These are phyloP conservation scores for Chlorella sp. DNA, from an alignment of 139 green algal genomes.

Conservation along the genomic window DNA sequence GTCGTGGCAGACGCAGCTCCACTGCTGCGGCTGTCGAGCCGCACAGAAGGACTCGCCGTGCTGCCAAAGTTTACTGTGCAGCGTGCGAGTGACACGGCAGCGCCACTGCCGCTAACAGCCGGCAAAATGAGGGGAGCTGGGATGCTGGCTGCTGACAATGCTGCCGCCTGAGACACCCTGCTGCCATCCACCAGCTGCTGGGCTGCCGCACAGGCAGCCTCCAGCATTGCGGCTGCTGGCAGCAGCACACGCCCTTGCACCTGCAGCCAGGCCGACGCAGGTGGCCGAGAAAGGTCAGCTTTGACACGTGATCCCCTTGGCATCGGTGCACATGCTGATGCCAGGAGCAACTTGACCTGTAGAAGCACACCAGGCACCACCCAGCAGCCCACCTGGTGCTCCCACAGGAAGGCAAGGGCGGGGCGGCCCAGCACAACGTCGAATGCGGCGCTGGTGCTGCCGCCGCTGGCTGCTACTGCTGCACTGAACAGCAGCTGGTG, in stretches of 20 bases:
- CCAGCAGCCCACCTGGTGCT: slow-evolving; percentile 74
- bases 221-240: slow-evolving; percentile 77
- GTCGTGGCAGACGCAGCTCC: neutral
- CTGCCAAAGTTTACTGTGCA: neutral
- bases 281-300: too few relatives aligned
- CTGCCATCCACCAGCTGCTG: neutral
- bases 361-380: too few relatives aligned
- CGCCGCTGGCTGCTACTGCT: slow-evolving; percentile 8
- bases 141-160: slow-evolving; percentile 9
- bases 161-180: neutral
- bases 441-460: slow-evolving; percentile 30
- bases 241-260: slow-evolving; percentile 64
- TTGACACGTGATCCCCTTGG: too few relatives aligned
- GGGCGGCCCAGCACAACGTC: slow-evolving; percentile 44
- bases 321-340: too few relatives aligned
- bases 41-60: neutral
- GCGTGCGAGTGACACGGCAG: neutral
- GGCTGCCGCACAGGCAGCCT: slow-evolving; percentile 53
- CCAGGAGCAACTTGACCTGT: too few relatives aligned
- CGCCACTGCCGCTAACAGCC: neutral
- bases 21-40: neutral
- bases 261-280: too few relatives aligned
- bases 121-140: slow-evolving; percentile 24
- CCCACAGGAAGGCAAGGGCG: slow-evolving; percentile 63
- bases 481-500: slow-evolving; percentile 58